A percentile compares a stretch with the other conserved stretches of the same genome.
Evolutionary conservation across 1,139 yeast species (phyloP).

Genomic region (Wickerhamomyces sp.): DNA sequence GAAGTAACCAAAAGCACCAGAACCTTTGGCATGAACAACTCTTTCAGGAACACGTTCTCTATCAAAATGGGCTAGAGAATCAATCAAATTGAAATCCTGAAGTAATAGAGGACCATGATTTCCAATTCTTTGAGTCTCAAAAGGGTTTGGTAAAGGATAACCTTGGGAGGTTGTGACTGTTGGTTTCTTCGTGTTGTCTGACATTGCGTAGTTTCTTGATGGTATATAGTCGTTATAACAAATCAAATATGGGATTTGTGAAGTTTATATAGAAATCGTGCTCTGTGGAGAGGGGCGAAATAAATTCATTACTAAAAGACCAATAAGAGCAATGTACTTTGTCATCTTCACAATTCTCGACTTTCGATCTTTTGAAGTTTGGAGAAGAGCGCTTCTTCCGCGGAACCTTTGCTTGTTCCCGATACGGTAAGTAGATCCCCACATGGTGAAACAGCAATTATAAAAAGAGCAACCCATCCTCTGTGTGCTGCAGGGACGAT

Average conservation of each 20-base stretch:
- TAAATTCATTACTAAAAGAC: not conserved
- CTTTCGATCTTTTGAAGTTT: not conserved
- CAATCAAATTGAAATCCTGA: slow-evolving; percentile 53
- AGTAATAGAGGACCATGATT: slow-evolving; percentile 50
- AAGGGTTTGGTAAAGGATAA: slow-evolving; percentile 49
- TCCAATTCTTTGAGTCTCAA: slow-evolving; percentile 67
- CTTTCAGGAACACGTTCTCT: slow-evolving; percentile 60
- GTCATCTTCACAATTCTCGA: slow-evolving; percentile 3
- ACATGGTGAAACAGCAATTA: not conserved
- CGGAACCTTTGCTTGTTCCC: not conserved
- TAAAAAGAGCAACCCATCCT: no score
- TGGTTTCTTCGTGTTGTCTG: slow-evolving; percentile 13
- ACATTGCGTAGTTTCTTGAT: slow-evolving; percentile 6
- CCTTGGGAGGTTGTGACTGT: slow-evolving; percentile 62
- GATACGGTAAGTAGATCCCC: not conserved
- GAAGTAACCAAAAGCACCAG: slow-evolving; percentile 58
- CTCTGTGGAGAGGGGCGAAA: no score
- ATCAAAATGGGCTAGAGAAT: slow-evolving; percentile 55
- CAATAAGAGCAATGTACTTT: slow-evolving; percentile 6
- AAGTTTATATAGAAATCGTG: no score
- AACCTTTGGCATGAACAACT: slow-evolving; percentile 63
- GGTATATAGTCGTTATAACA: no score
- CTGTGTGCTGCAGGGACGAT: no score
- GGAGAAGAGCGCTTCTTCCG: not conserved
- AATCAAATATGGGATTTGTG: no score